A percentile compares a stretch with the other conserved stretches of the same genome.
Conservation (phyloP, 116 monocot genomes). For the Trichopus zeylanicus region DNA sequence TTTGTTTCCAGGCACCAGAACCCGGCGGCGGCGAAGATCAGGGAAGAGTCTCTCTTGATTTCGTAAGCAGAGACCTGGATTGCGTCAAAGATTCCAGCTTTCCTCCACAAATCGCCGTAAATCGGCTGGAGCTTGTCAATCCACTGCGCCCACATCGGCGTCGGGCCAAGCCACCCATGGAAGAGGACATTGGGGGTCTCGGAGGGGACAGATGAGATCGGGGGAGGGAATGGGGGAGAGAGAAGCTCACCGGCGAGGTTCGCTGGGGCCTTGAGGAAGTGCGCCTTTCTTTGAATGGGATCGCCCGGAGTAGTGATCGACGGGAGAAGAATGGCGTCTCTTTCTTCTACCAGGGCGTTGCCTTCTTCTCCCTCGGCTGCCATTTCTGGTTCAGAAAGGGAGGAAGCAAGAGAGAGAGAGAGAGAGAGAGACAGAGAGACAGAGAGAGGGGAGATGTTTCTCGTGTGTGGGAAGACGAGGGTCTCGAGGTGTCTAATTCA, state of each 20-base stretch:
- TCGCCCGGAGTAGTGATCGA: background rate
- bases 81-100: conserved; percentile 36
- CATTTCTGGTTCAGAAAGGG: background rate
- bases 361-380: background rate
- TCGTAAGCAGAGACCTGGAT: conserved; percentile 23
- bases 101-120: conserved; percentile 24
- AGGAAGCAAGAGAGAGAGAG: background rate
- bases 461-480: no score
- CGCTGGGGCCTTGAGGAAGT: conserved; percentile 18
- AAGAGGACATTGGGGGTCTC: background rate
- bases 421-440: background rate
- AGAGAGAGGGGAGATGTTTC: no score
- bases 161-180: conserved; percentile 4
- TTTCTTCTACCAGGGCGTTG: conserved; percentile 15
- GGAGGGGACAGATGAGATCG: background rate
- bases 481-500: no score
- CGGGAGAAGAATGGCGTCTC: conserved; percentile 18
- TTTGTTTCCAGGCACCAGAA: conserved; percentile 44
- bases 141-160: conserved; percentile 33
- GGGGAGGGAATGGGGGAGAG: background rate
- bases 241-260: background rate
- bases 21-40: conserved; percentile 9
- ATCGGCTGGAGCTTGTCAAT: conserved; percentile 22
- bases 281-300: conserved; percentile 19
- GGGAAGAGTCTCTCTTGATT: conserved; percentile 14